phyloP scores from a whole-genome alignment of 768 basidiomycete genomes.

The Russula foetens region DNA sequence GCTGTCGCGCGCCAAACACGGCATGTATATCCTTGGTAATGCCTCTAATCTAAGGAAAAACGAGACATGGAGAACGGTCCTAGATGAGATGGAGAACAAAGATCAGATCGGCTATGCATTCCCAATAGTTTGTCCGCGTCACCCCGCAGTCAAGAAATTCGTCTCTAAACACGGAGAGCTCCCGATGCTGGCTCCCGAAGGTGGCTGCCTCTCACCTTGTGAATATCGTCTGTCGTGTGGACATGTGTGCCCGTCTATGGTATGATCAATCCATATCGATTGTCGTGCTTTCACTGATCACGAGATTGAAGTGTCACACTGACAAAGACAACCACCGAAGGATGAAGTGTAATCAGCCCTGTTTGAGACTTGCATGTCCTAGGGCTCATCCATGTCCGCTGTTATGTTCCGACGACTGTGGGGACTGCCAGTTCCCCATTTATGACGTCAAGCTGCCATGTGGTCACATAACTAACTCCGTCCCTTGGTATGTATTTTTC shows the following conservation, averaged over 20 bases:
- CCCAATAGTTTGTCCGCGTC: slow-evolving; percentile 16
- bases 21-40: slow-evolving; percentile 68
- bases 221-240: slow-evolving; percentile 25
- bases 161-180: slow-evolving; percentile 16
- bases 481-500: slow-evolving; percentile 25
- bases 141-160: background rate
- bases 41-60: slow-evolving; percentile 45
- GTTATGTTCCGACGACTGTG: slow-evolving; percentile 26
- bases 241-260: slow-evolving; percentile 26
- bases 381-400: slow-evolving; percentile 24
- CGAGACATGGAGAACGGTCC: slow-evolving; percentile 48
- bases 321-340: slow-evolving; percentile 21
- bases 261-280: background rate
- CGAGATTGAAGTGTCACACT: slow-evolving; percentile 18
- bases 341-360: slow-evolving; percentile 23
- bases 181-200: slow-evolving; percentile 17
- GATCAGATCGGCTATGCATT: slow-evolving; percentile 22
- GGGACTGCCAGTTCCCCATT: slow-evolving; percentile 24
- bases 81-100: slow-evolving; percentile 44
- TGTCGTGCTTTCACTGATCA: background rate
- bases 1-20: slow-evolving; percentile 64
- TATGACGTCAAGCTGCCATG: slow-evolving; percentile 23
- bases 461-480: slow-evolving; percentile 19
- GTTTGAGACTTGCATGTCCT: slow-evolving; percentile 19
- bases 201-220: slow-evolving; percentile 28